Evolutionary conservation across 768 basidiomycete genomes (phyloP), one percentile per base, ranked within the genome.

Genomic region (Suillus americanus): DNA sequence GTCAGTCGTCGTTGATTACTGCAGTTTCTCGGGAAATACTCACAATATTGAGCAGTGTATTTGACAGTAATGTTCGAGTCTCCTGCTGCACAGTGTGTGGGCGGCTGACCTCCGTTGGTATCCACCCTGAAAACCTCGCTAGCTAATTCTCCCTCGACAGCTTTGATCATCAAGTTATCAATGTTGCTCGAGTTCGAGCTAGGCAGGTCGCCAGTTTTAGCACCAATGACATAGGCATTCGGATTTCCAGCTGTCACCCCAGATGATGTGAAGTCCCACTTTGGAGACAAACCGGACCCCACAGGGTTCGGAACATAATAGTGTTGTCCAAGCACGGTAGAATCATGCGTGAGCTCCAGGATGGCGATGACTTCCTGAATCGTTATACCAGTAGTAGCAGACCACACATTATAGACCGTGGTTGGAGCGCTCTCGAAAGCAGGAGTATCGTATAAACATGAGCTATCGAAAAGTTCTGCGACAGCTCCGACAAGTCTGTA

Each of bases 381-480:
- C 7, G 74, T 71, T n/a, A 72, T 25, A n/a, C 62, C 30, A 8
- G 69, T 67, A 8, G 69, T 64, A 8, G 50, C 20, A 28, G 72
- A 61, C 80, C 80, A 80, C 3, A 68, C 20, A 7, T 63, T 55
- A 61, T 75, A 84, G 1, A 73, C 77, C 0, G 64, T 18, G 37
- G 80, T 74, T 37, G 80, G 76, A 61, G 79, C 62, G 13, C 38
- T 64, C 33, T 64, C 62, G 54, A 75, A 81, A 16, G 67, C 54
- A 18, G 75, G 66, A 10, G 74, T 73, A 23, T 69, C 71, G 61
- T 70, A 73, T 35, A 85, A 63, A 73, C 86, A 86, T 1, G 85
- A 85, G 41, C 81, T 77, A 68, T 88, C 87, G 72, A 84, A 84
- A 7, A 88, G 73, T 67, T 85, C 82, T 5, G 79, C 81, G n/a